phyloP scores from a whole-genome alignment of 2,329 filamentous ascomycete genomes.

The Dendryphion nanum region DNA sequence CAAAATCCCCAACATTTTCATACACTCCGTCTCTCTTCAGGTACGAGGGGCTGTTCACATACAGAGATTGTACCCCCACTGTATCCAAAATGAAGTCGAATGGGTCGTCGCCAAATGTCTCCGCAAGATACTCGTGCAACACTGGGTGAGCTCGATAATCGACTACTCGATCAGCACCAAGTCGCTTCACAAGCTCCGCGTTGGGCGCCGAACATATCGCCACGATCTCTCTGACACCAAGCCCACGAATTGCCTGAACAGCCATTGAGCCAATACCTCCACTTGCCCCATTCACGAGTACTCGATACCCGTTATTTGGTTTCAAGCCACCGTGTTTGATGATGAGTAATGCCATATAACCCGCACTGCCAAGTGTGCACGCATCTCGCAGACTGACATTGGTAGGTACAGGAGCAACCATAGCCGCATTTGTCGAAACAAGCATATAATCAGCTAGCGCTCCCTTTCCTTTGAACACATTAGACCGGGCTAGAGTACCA shows the following conservation, averaged over 20 bases:
- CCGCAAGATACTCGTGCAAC: slow-evolving; percentile 36
- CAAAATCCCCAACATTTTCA: slow-evolving; percentile 39
- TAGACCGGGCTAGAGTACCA: slow-evolving; percentile 33
- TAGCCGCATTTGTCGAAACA: slow-evolving; percentile 34
- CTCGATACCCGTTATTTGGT: slow-evolving; percentile 34
- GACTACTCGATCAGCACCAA: slow-evolving; percentile 40
- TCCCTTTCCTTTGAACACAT: slow-evolving; percentile 36
- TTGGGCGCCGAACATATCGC: slow-evolving; percentile 49
- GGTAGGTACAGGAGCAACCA: slow-evolving; percentile 28
- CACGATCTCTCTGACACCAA: slow-evolving; percentile 40
- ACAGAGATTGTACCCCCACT: slow-evolving; percentile 47
- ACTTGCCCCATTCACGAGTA: slow-evolving; percentile 52
- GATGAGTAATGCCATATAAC: slow-evolving; percentile 39
- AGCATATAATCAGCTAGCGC: slow-evolving; percentile 42
- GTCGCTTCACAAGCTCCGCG: slow-evolving; percentile 40
- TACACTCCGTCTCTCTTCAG: slow-evolving; percentile 41
- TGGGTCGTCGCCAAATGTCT: slow-evolving; percentile 26
- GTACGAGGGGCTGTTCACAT: slow-evolving; percentile 39
- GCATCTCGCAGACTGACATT: slow-evolving; percentile 33
- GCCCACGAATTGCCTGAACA: slow-evolving; percentile 43
- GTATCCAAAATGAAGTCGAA: slow-evolving; percentile 50
- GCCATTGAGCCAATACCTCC: slow-evolving; percentile 50
- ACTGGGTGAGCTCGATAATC: slow-evolving; percentile 26
- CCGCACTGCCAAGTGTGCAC: slow-evolving; percentile 36
- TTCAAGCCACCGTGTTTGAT: slow-evolving; percentile 31